A percentile compares a stretch with the other conserved stretches of the same genome.
Conservation (phyloP, 1,284 basidiomycete species). For the Puccinia coronata region DNA sequence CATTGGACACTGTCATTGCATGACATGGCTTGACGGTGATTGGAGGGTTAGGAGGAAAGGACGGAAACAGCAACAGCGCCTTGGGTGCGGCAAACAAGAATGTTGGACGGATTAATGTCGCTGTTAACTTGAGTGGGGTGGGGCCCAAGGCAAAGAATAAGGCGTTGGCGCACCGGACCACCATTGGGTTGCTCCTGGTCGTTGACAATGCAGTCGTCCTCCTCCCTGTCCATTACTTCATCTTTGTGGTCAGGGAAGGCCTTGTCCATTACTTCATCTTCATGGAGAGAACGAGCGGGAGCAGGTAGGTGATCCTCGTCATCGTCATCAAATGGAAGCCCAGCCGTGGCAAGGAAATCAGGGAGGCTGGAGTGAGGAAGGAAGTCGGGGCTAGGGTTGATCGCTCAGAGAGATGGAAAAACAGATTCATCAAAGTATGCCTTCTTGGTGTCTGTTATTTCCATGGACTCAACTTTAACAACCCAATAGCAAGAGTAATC, state of each 20-base stretch:
- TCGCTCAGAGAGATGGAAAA: neutral
- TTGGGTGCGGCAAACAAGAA: neutral
- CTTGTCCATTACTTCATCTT: no score
- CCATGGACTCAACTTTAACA: neutral
- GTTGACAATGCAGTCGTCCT: no score
- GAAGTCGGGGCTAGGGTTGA: neutral
- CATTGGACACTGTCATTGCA: neutral
- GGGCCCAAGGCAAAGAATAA: neutral
- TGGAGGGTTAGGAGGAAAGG: neutral
- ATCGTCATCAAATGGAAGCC: neutral
- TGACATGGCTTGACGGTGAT: neutral
- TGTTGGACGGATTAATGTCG: neutral
- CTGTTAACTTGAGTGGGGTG: neutral
- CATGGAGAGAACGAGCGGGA: no score
- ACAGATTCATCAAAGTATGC: constrained; percentile 12
- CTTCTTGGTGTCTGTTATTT: neutral
- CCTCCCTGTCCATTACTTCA: no score
- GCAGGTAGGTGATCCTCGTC: neutral
- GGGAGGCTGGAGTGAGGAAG: neutral
- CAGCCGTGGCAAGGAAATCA: neutral
- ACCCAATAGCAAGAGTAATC: neutral
- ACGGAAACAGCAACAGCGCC: neutral
- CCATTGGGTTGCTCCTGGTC: no score
- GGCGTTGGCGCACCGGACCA: neutral
- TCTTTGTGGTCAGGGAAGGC: no score